A percentile compares a stretch with the other conserved stretches of the same genome.
Conservation (phyloP, 2,329 filamentous ascomycete genomes). For the Didymella pinodella region DNA sequence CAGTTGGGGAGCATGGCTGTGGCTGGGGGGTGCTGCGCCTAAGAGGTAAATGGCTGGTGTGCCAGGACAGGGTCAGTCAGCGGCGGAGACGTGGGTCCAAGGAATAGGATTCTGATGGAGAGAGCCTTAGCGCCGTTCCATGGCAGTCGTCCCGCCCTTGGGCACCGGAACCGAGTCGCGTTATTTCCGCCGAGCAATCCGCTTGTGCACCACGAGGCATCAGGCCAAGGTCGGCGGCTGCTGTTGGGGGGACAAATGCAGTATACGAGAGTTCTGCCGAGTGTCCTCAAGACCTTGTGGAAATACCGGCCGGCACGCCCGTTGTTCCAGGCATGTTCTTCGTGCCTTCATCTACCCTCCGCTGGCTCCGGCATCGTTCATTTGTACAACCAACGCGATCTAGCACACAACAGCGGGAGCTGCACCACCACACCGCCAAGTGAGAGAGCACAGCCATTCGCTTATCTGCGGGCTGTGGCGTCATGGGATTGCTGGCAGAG, state of each 20-base stretch:
- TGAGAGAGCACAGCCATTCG: conserved; percentile 38
- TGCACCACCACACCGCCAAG: conserved; percentile 43
- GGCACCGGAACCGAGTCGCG: conserved; percentile 34
- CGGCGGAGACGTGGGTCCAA: conserved; percentile 42
- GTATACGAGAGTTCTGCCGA: conserved; percentile 6
- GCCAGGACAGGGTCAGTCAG: conserved; percentile 36
- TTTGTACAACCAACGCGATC: conserved; percentile 21
- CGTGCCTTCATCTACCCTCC: conserved; percentile 18
- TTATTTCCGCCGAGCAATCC: conserved; percentile 42
- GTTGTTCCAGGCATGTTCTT: conserved; percentile 6
- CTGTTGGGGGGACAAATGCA: conserved; percentile 6
- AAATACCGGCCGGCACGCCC: neutral
- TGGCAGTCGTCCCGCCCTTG: conserved; percentile 34
- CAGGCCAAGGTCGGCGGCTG: conserved; percentile 17
- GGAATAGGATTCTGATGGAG: conserved; percentile 42
- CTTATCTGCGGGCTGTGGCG: conserved; percentile 46
- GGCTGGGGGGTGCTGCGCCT: conserved; percentile 44
- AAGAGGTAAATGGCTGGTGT: conserved; percentile 42
- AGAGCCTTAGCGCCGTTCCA: conserved; percentile 41
- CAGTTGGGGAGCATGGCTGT: conserved; percentile 42
- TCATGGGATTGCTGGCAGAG: conserved; percentile 29
- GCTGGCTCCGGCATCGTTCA: conserved; percentile 25
- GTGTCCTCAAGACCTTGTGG: conserved; percentile 1
- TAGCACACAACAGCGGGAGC: conserved; percentile 32
- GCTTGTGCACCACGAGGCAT: conserved; percentile 29